phyloP scores from a whole-genome alignment of 176 grass and related monocot genomes.

The Ensete glaucum region DNA sequence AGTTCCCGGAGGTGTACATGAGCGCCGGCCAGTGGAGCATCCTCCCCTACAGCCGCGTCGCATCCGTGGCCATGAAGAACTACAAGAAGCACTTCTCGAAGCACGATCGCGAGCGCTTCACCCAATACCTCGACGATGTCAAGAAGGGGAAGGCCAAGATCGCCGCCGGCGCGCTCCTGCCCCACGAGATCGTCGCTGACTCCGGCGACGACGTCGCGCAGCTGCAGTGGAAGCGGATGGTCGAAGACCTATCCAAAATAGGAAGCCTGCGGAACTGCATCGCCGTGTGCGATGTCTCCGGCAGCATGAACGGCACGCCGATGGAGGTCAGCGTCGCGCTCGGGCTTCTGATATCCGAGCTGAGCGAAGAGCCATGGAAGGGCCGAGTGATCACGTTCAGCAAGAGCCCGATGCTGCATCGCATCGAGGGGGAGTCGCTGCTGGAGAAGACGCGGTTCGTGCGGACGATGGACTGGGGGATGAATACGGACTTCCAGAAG shows the following conservation, averaged over 20 bases:
- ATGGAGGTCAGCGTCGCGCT: conserved; percentile 70
- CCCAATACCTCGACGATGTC: conserved; percentile 47
- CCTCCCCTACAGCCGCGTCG: conserved; percentile 61
- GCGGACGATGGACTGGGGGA: conserved; percentile 20
- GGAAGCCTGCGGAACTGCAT: conserved; percentile 53
- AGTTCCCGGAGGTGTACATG: conserved; percentile 72
- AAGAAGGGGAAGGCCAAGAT: conserved; percentile 42
- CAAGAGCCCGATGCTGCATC: conserved; percentile 27
- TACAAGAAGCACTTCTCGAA: conserved; percentile 56
- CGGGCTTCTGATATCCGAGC: conserved; percentile 64
- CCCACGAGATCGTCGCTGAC: conserved; percentile 40
- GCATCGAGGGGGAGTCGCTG: conserved; percentile 32
- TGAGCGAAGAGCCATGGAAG: conserved; percentile 69
- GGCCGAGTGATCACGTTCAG: conserved; percentile 63
- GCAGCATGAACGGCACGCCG: conserved; percentile 48
- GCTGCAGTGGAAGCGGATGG: conserved; percentile 64
- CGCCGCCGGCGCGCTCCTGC: conserved; percentile 66
- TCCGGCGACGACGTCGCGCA: conserved; percentile 30
- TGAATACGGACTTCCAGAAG: conserved; percentile 46
- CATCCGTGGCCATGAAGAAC: conserved; percentile 74
- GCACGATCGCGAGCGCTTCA: conserved; percentile 54
- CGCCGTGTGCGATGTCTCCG: conserved; percentile 71
- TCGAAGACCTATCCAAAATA: conserved; percentile 38
- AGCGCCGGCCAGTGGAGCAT: conserved; percentile 36
- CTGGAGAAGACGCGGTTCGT: conserved; percentile 45